phyloP scores from a whole-genome alignment of 2,329 filamentous ascomycete genomes.

The Talaromyces sp. region DNA sequence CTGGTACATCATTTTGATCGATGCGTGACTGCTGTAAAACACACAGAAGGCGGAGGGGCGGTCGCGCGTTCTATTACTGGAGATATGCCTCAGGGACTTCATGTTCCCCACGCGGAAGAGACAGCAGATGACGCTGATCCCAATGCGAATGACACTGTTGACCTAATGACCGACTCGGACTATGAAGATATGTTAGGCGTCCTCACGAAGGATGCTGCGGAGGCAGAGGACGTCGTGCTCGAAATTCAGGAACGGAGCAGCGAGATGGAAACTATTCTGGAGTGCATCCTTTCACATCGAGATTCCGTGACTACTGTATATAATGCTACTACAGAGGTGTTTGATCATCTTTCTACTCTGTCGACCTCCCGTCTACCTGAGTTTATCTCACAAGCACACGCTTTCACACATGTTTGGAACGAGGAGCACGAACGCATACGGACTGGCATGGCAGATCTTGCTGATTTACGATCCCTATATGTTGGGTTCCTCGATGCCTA shows the following conservation, averaged over 20 bases:
- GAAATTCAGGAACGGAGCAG: conserved; percentile 71
- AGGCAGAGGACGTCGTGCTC: conserved; percentile 60
- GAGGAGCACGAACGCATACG: conserved; percentile 69
- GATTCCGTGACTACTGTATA: conserved; percentile 56
- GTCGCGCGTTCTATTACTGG: conserved; percentile 65
- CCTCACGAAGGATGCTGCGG: conserved; percentile 55
- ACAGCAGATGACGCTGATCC: conserved; percentile 33
- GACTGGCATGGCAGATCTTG: conserved; percentile 70
- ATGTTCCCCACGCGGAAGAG: conserved; percentile 35
- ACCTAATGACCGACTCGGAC: conserved; percentile 72
- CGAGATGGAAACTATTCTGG: conserved; percentile 72
- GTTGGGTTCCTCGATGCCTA: conserved; percentile 83
- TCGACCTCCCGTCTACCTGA: conserved; percentile 58
- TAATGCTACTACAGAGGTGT: conserved; percentile 58
- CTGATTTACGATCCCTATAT: conserved; percentile 76
- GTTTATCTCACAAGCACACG: conserved; percentile 48
- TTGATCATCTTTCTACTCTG: conserved; percentile 65
- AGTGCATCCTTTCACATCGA: conserved; percentile 61
- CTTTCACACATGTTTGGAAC: conserved; percentile 60
- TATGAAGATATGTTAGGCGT: conserved; percentile 79
- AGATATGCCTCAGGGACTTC: conserved; percentile 55
- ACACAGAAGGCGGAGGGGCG: conserved; percentile 76
- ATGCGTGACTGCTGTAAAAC: conserved; percentile 84
- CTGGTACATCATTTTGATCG: conserved; percentile 88
- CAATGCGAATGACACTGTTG: conserved; percentile 50